Evolutionary conservation across 1,284 basidiomycete species (phyloP), one percentile per base, ranked within the genome.

Genomic region (Austroboletus niveus): DNA sequence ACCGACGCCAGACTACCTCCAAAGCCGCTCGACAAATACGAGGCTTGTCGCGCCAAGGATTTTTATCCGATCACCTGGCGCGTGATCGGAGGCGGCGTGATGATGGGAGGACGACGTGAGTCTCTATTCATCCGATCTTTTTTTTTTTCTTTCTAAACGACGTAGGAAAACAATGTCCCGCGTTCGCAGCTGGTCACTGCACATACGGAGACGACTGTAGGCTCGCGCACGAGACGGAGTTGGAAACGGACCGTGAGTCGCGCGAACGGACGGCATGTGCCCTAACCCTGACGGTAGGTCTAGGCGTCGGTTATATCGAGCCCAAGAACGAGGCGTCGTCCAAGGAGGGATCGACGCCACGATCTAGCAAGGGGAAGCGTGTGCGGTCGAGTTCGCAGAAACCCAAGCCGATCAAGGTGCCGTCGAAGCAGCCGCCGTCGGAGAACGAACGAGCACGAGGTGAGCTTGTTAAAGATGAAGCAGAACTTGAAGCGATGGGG

Each of bases 31-130:
- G 31, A 56, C 31, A 61, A 40, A 14, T 57, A 63, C 36, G 66
- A 67, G 3, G 66, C 64, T 6, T 52, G 1, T 43, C 61, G 53
- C 14, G 38, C 54, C n/a, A 59, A 30, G 12, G 64, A 57, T 47
- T 67, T 48, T 50, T 69, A 69, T 51, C 75, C 75, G 35, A 66
- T 77, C 40, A 69, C 69, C 8, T 79, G 77, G 77, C 69, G 76
- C 35, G 75, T 78, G 14, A 72, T 78, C 24, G 75, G 77, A 4
- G 76, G 76, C 12, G 77, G 76, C 3, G 77, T 79, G 29, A 76
- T 72, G 74, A 72, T 78, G 69, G 68, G 77, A 45, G 76, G 76
- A 8, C 61, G 63, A 30, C 59, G 75, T 74, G 57, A 56, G 74
- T 65, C 24, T 24, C 24, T 22, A 45, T 35, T 32, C 10, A 45